Conservation (phyloP, 176 grass and related monocot genomes). For the Musa troglodytarum region DNA sequence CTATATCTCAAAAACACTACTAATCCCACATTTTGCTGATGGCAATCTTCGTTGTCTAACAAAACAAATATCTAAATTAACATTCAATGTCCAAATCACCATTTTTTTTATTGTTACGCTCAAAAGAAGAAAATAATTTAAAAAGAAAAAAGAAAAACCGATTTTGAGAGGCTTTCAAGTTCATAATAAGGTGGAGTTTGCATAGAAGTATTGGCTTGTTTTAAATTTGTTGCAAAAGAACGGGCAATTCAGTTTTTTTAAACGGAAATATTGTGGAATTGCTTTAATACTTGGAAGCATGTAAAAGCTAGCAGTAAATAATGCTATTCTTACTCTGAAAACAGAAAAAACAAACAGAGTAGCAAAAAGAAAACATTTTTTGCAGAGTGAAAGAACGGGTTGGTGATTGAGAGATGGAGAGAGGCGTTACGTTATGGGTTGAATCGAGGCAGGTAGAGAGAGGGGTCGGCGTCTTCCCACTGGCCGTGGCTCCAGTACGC, state of each 20-base stretch:
- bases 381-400: not conserved
- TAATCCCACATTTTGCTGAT: not conserved
- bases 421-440: not conserved
- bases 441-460: conserved; percentile 7
- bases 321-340: not conserved
- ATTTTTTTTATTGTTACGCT: no score
- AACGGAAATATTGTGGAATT: not conserved
- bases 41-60: not conserved
- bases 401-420: not conserved
- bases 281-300: not conserved
- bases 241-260: not conserved
- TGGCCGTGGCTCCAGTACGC: conserved; percentile 12
- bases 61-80: not conserved
- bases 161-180: not conserved
- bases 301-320: not conserved
- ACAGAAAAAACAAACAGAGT: not conserved
- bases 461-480: conserved; percentile 9
- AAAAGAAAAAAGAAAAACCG: no score
- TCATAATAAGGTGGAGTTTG: no score
- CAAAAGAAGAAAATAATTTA: no score
- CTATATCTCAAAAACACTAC: not conserved
- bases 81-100: no score
- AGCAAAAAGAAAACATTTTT: not conserved
- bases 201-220: no score
- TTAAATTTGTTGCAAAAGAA: not conserved